Evolutionary conservation across 2,329 filamentous ascomycete species (phyloP), one percentile per base, ranked within the genome.

Genomic region (Penicillium sp.): DNA sequence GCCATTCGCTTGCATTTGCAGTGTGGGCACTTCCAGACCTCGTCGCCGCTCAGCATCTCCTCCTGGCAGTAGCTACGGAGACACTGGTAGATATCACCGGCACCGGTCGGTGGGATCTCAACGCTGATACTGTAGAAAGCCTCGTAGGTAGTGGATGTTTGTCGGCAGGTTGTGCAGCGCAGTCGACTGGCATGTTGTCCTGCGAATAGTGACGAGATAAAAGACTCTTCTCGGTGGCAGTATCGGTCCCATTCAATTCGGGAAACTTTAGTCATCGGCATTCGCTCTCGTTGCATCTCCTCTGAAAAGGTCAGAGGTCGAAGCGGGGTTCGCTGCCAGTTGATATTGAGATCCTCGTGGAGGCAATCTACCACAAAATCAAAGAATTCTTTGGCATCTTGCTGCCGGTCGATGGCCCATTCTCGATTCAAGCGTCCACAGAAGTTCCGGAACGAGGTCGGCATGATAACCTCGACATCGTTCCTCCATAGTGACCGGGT

Each of bases 341-440:
- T 82, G 7, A 81, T 75, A 71, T 96, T 95, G 6, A 95, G 87
- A 74, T 99, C 94, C 70, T 94, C 90, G 66, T 93, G 89, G 13
- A 97, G 80, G 63, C 89, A 87, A 53, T 90, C 87, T 38, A 96
- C 82, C 27, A 97, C 74, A 69, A 95, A 96, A 46, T 87, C 86
- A 64, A 93, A 87, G 65, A 96, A 96, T 68, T 97, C 94, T 63
- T 93, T 89, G 2, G 92, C 89, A 69, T 99, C 94, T 75, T 97
- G 94, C 71, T 97, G 93, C 50, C 86, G 79, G 25, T 82, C 81
- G 41, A 90, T 88, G 15, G 88, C 90, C 78, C 92, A 94, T 64
- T 85, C 81, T 7, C 84, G 80, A 57, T 85, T 85, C 62, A 87
- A 76, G 19, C 85, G 81, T 5, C 84, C 84, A 66, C 88, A 88